Conservation (phyloP, 2,329 filamentous ascomycete species). For the Fusarium praegraminearum region DNA sequence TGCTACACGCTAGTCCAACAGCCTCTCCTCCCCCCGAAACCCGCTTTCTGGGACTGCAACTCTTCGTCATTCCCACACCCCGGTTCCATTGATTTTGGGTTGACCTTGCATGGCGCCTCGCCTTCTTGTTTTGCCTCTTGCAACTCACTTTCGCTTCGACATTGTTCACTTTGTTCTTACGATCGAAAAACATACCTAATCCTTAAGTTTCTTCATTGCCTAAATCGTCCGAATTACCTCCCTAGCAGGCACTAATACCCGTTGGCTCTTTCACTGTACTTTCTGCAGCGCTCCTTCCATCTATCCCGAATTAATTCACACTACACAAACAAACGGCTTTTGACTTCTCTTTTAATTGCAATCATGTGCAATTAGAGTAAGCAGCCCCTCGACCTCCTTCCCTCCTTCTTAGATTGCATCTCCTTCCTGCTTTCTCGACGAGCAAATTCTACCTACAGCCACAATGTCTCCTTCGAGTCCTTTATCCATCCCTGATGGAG, state of each 20-base stretch:
- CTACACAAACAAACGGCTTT: slow-evolving; percentile 4
- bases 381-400: slow-evolving; percentile 11
- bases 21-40: slow-evolving; percentile 33
- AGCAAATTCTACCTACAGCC: slow-evolving; percentile 17
- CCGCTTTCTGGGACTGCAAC: slow-evolving; percentile 44
- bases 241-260: background rate
- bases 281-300: slow-evolving; percentile 13
- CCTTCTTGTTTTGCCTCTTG: slow-evolving; percentile 32
- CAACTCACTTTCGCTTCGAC: slow-evolving; percentile 22
- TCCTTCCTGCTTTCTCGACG: slow-evolving; percentile 2
- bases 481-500: slow-evolving; percentile 50
- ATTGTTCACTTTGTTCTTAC: slow-evolving; percentile 17
- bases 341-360: slow-evolving; percentile 21
- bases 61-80: slow-evolving; percentile 31
- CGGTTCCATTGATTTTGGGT: slow-evolving; percentile 20
- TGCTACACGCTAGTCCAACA: slow-evolving; percentile 33
- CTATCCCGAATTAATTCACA: slow-evolving; percentile 10
- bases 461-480: slow-evolving; percentile 49
- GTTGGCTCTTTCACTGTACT: background rate
- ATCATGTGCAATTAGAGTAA: slow-evolving; percentile 38
- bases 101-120: slow-evolving; percentile 27
- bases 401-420: slow-evolving; percentile 20
- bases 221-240: background rate
- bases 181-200: slow-evolving; percentile 7
- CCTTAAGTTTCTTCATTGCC: background rate